Base-by-base conservation (phyloP, 1,284 basidiomycete genomes). In the Ceratobasidium sp. region DNA sequence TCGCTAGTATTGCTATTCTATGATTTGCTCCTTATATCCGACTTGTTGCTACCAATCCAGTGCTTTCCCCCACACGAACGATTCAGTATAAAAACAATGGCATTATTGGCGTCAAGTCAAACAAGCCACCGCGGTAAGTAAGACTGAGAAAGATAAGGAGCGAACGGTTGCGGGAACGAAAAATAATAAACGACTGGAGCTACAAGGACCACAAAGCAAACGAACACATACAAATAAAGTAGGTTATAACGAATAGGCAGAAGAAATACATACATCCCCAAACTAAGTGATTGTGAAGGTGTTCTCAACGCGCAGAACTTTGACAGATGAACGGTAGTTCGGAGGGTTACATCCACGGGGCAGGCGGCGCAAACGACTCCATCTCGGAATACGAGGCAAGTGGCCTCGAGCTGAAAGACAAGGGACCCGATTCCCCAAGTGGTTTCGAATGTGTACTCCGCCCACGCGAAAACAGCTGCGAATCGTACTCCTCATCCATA, bases 1-100 rank as follows among this genome's bases (percentile, higher is more conserved):
- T 73, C 71, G 33, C 63, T 73, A 33, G 60, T 33, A 36, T 29
- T 62, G 45, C 57, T 73, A 73, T 73, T 64, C 71, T 73, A 73
- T 73, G 48, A 54, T 54, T 36, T 63, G 59, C 22, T 60, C 60
- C 19, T 15, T 73, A 73, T 64, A 73, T 73, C 71, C 50, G 51
- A 19, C 63, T 53, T 65, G 48, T 51, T 17, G 24, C 48, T 53
- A 48, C 41, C 69, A 73, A 73, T 73, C 44, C 31, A 63, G 33
- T 54, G 22, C 41, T 71, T 64, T 29, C 27, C 31, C 50, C 31
- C 29, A 54, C 51, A n/a, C 24, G 27, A 67, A 14, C 6, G 50
- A 4, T 24, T 50, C 29, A 29, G 24, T 51, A 48, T 45, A 4
- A 48, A 50, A 64, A 31, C 24, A 27, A 51, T 45, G 31, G 71